Percentiles rank a stretch among this genome's conserved stretches.
Conservation (phyloP, 1,284 basidiomycete genomes). For the Lentinus polychrous region DNA sequence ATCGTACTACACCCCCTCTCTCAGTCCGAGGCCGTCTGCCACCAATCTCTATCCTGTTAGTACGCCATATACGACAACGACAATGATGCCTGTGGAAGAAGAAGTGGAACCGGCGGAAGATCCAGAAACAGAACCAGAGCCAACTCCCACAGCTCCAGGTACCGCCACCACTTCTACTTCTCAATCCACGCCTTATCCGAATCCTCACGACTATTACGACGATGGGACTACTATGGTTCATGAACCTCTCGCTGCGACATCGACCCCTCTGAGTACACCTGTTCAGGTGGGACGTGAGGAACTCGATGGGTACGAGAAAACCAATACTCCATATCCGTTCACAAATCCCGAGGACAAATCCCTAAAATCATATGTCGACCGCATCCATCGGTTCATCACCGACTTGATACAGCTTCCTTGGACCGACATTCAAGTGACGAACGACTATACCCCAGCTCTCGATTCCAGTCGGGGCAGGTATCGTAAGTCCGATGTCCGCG, state of each 20-base stretch:
- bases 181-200: background rate
- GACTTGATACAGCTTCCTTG: slow-evolving; percentile 5
- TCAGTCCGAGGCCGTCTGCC: background rate
- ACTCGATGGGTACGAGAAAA: slow-evolving; percentile 5
- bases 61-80: background rate
- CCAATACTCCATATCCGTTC: slow-evolving; percentile 4
- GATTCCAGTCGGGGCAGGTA: slow-evolving; percentile 6
- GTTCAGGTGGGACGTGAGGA: background rate
- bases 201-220: background rate
- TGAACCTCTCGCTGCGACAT: background rate
- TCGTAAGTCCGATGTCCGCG: background rate
- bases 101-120: no score
- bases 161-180: background rate
- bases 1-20: slow-evolving; percentile 4
- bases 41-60: background rate
- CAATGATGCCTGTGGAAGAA: background rate
- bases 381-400: slow-evolving; percentile 5
- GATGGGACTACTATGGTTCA: slow-evolving; percentile 2
- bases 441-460: slow-evolving; percentile 4
- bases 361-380: slow-evolving; percentile 3
- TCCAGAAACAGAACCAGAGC: background rate
- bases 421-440: slow-evolving; percentile 2
- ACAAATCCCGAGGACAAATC: slow-evolving; percentile 8
- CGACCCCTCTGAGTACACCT: slow-evolving; percentile 1
- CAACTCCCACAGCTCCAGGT: background rate